phyloP scores from a whole-genome alignment of 257 asterid genomes.

The Solanum megistacrolobum region DNA sequence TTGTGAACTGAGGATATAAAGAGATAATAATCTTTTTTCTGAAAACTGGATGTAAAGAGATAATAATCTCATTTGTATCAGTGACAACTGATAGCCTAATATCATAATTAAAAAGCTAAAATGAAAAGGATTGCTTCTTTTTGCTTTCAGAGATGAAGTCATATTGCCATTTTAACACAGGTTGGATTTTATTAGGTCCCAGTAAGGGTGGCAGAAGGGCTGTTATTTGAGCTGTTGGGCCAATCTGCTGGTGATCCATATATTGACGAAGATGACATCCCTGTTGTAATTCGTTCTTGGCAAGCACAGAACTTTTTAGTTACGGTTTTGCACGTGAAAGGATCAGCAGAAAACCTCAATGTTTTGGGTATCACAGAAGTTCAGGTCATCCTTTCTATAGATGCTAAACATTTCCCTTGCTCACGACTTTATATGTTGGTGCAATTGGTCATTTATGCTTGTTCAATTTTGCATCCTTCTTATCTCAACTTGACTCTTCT shows the following conservation, averaged over 20 bases:
- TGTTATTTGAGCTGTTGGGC: slow-evolving; percentile 90
- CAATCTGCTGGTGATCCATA: slow-evolving; percentile 93
- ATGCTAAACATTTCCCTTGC: not conserved
- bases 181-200: slow-evolving; percentile 57
- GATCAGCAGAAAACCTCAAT: slow-evolving; percentile 62
- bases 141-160: not conserved
- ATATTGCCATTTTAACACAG: not conserved
- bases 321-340: slow-evolving; percentile 70
- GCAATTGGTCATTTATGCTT: not conserved
- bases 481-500: not conserved
- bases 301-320: slow-evolving; percentile 81
- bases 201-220: slow-evolving; percentile 93
- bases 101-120: not conserved
- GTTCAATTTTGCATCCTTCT: not conserved
- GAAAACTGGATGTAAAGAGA: not conserved
- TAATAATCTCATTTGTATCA: not conserved
- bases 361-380: slow-evolving; percentile 90
- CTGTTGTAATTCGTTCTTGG: slow-evolving; percentile 91
- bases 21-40: not conserved
- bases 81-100: not conserved
- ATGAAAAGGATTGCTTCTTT: not conserved
- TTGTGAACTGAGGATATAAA: not conserved
- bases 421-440: not conserved
- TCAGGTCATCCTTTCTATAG: slow-evolving; percentile 41
- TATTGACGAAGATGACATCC: slow-evolving; percentile 80